phyloP scores from a whole-genome alignment of 768 basidiomycete genomes.

The Plicaturopsis crispa region DNA sequence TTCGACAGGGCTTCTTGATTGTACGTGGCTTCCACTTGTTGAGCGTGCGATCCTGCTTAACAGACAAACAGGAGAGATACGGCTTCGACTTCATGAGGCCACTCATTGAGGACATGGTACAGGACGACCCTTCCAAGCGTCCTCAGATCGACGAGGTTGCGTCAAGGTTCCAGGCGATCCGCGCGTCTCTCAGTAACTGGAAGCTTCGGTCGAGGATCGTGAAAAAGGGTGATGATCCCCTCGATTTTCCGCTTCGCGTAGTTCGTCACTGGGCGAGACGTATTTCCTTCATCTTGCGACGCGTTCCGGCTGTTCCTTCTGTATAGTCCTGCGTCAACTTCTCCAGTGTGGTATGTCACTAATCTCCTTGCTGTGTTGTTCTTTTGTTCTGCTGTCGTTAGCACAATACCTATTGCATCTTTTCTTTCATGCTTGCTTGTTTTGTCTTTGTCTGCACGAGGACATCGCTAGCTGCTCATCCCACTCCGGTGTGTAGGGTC shows the following conservation, averaged over 20 bases:
- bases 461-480: too few species aligned
- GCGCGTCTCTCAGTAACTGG: conserved; percentile 10
- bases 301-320: conserved; percentile 16
- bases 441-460: too few species aligned
- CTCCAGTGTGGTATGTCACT: too few species aligned
- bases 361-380: too few species aligned
- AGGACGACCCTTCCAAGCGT: conserved; percentile 21
- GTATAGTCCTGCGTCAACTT: too few species aligned
- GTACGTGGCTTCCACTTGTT: conserved; percentile 8
- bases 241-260: conserved; percentile 7
- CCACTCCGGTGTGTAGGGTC: too few species aligned
- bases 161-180: conserved; percentile 17
- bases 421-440: too few species aligned
- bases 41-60: not conserved
- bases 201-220: conserved; percentile 23
- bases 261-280: conserved; percentile 18
- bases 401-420: too few species aligned
- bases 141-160: conserved; percentile 23
- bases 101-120: conserved; percentile 23
- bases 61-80: conserved; percentile 7
- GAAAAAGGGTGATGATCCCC: conserved; percentile 7
- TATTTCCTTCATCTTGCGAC: conserved; percentile 9
- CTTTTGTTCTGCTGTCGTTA: too few species aligned
- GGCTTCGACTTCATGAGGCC: conserved; percentile 23
- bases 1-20: conserved; percentile 17